Base-by-base conservation (phyloP, 768 basidiomycete species). In the Phaeotremella fagi region DNA sequence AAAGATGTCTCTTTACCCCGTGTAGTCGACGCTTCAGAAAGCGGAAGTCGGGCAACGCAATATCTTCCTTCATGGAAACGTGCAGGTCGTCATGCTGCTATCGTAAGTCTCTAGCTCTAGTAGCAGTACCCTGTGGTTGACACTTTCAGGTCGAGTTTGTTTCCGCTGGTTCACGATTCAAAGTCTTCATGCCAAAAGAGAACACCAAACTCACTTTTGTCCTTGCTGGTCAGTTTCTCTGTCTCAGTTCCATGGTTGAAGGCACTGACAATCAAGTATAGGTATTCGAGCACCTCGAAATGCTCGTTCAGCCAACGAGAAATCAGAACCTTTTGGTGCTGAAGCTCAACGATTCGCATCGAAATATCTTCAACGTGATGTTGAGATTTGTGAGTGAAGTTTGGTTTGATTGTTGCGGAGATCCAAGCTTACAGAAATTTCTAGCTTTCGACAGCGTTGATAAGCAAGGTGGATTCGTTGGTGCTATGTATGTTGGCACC, bases 401-500 rank as follows among this genome's bases (percentile, higher is more conserved):
- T 29, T 6, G 4, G 16, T 26, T 28, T 25, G 7, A 41, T 6
- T 20, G 11, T 9, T 14, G 38, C 38, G n/a, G n/a, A 9, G 9
- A 27, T 11, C 1, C 12, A 26, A 38, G n/a, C 53, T 57, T 44
- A 54, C 27, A 35, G 29, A 9, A 36, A 27, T 3, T 26, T 28
- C 7, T 33, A 72, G 71, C 89, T 63, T 84, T 97, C 42, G 89
- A 94, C 54, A 81, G 81, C 15, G 82, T 85, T 15, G 94, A 99
- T 78, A 97, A 95, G 75, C 85, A 86, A 3, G 94, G 94, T 33
- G 95, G 95, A 2, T 97, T 94, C 75, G 92, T 97, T 60, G 92
- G 92, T 14, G 76, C 85, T 1, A 79, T 98, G 50, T 92, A 85
- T 73, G 51, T 87, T 61, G 86, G 87, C 75, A 94, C 80, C 1